Percentiles rank a stretch among this genome's conserved stretches.
These are phyloP conservation scores for Termitomyces sp. DNA, from an alignment of 768 basidiomycete genomes.

Conservation along the genomic window DNA sequence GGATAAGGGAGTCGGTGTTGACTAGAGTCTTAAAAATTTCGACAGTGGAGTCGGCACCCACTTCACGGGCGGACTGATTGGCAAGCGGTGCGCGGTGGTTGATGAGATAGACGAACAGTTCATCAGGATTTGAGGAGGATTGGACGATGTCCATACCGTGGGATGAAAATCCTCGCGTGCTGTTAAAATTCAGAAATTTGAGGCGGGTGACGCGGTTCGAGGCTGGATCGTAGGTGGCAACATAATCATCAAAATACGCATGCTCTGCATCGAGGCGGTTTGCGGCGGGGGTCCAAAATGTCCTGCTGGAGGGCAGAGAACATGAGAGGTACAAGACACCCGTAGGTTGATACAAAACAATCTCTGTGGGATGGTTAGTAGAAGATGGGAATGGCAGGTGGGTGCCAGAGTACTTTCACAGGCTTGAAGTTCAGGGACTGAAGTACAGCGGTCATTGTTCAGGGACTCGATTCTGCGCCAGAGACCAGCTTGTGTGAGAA, in stretches of 20 bases:
- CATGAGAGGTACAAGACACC: conserved; percentile 64
- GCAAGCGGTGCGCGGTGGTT: conserved; percentile 60
- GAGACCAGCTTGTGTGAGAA: conserved; percentile 38
- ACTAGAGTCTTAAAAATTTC: conserved; percentile 62
- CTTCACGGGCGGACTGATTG: conserved; percentile 27
- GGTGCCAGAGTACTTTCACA: conserved; percentile 55
- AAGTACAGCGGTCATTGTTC: conserved; percentile 46
- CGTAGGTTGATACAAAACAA: conserved; percentile 52
- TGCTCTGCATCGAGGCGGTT: conserved; percentile 25
- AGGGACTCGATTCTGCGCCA: conserved; percentile 40
- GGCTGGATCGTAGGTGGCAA: conserved; percentile 55
- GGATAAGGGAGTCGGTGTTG: conserved; percentile 39
- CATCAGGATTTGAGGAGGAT: conserved; percentile 39
- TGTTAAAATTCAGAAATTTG: conserved; percentile 32
- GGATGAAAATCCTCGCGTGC: conserved; percentile 42
- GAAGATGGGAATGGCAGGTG: not conserved
- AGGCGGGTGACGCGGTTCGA: conserved; percentile 44
- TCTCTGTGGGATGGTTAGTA: conserved; percentile 32
- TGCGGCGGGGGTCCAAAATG: conserved; percentile 49
- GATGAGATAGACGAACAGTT: conserved; percentile 64
- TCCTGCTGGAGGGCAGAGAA: conserved; percentile 44
- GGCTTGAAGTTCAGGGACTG: conserved; percentile 51
- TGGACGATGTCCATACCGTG: conserved; percentile 72
- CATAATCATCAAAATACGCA: conserved; percentile 44
- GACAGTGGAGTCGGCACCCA: conserved; percentile 69